Evolutionary conservation across 805 yeast genomes (phyloP), one percentile per base, ranked within the genome.

Genomic region (Grigorovia humatica): DNA sequence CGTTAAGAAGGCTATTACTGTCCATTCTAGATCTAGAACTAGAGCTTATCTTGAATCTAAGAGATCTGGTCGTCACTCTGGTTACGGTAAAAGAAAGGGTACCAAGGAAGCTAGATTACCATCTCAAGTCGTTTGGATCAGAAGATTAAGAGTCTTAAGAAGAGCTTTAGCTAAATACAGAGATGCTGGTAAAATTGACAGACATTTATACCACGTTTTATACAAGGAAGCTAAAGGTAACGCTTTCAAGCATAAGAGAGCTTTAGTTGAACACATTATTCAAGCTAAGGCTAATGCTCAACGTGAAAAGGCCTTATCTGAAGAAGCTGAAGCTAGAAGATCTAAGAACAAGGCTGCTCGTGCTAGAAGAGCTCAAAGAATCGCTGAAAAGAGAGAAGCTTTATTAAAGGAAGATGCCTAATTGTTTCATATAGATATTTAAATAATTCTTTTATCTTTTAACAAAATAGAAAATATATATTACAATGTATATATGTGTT

Each of bases 81-180:
- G 99, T 83, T 87, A 82, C 90, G 99, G 99, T 91, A 91, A 91
- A 88, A 89, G 99, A 84, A 93, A 91, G 87, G 99, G 99, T 91
- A 91, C 99, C 78, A 88, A 84, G 74, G 95, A 91, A 76, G 99
- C 99, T 65, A 90, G 99, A 82, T 88, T 91, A 95, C 93, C 97
- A 74, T 76, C 95, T 68, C 90, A 87, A 77, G 96, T 88, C 66
- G 79, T 93, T 72, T 91, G 99, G 99, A 90, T 93, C 90, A 90
- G 99, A 85, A 91, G 97, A 83, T 86, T 88, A 79, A 88, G 99
- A 80, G 99, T 91, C 70, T 85, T 91, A 77, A 91, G 99, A 83
- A 88, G 96, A 76, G 83, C 90, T 68, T 86, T 91, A 73, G 88
- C 90, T 69, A 91, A 90, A 81, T 91, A 91, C 96, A 88, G 99